Percentiles rank a stretch among this genome's conserved stretches.
Conservation (phyloP, 2,329 filamentous ascomycete genomes). For the Aureobasidium zeae region DNA sequence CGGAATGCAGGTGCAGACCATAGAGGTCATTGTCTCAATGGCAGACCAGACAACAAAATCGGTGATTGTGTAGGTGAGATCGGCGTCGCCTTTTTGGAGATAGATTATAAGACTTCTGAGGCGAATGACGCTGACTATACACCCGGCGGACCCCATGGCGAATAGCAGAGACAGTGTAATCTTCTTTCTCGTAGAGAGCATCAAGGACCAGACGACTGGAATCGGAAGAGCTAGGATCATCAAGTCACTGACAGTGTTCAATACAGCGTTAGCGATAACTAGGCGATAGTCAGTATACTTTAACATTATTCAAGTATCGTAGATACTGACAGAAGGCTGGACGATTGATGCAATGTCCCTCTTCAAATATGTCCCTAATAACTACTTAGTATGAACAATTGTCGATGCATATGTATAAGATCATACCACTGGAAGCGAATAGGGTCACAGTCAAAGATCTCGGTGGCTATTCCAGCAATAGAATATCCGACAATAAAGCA, state of each 20-base stretch:
- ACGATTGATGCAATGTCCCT: conserved; percentile 14
- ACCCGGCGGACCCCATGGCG: conserved; percentile 12
- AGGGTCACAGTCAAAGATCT: conserved; percentile 14
- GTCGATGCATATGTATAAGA: background rate
- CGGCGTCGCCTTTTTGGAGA: conserved; percentile 4
- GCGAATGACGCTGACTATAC: conserved; percentile 16
- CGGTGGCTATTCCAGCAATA: conserved; percentile 8
- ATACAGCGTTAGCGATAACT: conserved; percentile 15
- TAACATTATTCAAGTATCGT: too few relatives aligned
- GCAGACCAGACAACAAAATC: conserved; percentile 10
- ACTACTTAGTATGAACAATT: background rate
- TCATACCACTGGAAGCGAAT: conserved; percentile 10
- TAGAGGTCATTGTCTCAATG: conserved; percentile 8
- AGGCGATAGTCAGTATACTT: background rate
- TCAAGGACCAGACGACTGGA: conserved; percentile 9
- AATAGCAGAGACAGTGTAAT: conserved; percentile 10
- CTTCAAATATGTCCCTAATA: conserved; percentile 5
- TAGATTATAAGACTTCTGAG: conserved; percentile 13
- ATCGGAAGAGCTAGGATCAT: conserved; percentile 14
- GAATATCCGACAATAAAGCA: conserved; percentile 11
- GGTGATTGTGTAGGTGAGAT: conserved; percentile 7
- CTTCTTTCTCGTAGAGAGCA: conserved; percentile 6
- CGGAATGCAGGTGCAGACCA: conserved; percentile 8
- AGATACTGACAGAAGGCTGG: conserved; percentile 8
- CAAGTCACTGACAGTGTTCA: conserved; percentile 13